A percentile compares a stretch with the other conserved stretches of the same genome.
phyloP scores from a whole-genome alignment of 2,329 filamentous ascomycete genomes.

The Sporothrix mexicana region DNA sequence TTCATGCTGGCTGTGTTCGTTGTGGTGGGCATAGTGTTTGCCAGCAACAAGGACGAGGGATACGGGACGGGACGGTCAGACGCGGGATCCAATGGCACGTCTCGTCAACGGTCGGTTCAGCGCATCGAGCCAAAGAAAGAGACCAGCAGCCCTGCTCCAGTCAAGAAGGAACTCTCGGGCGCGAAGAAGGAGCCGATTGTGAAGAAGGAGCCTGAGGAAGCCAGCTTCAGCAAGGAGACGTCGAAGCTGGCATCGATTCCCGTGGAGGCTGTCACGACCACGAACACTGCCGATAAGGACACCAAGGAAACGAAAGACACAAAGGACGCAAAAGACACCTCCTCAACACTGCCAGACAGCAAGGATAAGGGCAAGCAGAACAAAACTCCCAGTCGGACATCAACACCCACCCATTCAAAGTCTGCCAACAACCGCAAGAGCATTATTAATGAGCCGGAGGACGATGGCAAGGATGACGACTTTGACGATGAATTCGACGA shows the following conservation, averaged over 20 bases:
- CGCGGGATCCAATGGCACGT: not conserved
- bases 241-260: slow-evolving; percentile 7
- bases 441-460: not conserved
- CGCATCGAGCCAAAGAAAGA: not conserved
- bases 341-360: not conserved
- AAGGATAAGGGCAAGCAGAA: slow-evolving; percentile 2
- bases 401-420: not conserved
- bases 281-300: slow-evolving; percentile 7
- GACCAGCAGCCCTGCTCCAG: not conserved
- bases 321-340: not conserved
- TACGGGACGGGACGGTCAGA: not conserved
- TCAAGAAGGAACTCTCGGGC: not conserved
- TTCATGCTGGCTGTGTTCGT: slow-evolving; percentile 71
- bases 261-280: not conserved
- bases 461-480: not conserved
- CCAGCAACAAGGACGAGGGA: not conserved
- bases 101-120: not conserved
- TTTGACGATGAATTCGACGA: not conserved
- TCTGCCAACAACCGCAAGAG: slow-evolving; percentile 7
- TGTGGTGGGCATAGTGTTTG: slow-evolving; percentile 49
- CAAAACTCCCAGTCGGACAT: not conserved
- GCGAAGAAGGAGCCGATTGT: slow-evolving; percentile 6
- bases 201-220: slow-evolving; percentile 18
- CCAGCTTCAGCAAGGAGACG: not conserved
- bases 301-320: not conserved